These are phyloP conservation scores for Solanum neorickii DNA, from an alignment of 257 asterid species.

Conservation along the genomic window DNA sequence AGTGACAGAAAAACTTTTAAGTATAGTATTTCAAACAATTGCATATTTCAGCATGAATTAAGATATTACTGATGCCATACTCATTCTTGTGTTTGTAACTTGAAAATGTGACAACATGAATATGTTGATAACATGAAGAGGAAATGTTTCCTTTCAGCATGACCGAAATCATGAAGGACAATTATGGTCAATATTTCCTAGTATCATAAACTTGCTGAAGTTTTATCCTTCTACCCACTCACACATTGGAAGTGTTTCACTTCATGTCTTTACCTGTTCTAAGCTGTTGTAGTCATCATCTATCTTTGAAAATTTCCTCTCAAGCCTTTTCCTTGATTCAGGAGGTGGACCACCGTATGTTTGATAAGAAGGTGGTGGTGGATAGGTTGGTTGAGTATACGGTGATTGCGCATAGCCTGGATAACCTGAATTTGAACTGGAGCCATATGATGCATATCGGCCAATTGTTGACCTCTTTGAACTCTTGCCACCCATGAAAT, in stretches of 20 bases:
- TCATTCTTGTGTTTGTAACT: neutral
- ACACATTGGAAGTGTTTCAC: neutral
- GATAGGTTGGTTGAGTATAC: constrained; percentile 47
- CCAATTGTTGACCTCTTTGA: constrained; percentile 56
- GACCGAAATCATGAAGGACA: neutral
- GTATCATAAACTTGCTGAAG: neutral
- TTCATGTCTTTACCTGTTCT: constrained; percentile 74
- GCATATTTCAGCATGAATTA: neutral
- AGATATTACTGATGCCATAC: neutral
- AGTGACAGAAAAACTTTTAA: neutral
- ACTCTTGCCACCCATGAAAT: constrained; percentile 68
- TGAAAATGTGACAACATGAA: neutral
- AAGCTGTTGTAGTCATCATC: constrained; percentile 68
- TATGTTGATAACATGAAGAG: neutral
- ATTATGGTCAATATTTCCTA: neutral
- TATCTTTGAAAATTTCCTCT: constrained; percentile 75
- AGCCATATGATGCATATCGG: constrained; percentile 60
- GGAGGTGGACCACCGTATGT: constrained; percentile 44
- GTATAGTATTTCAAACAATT: neutral
- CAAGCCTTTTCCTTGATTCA: constrained; percentile 43
- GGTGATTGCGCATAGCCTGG: constrained; percentile 37
- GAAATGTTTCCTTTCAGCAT: neutral
- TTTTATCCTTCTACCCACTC: neutral
- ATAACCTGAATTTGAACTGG: constrained; percentile 47
- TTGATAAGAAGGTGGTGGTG: constrained; percentile 36